phyloP scores from a whole-genome alignment of 495 filamentous ascomycete species.

The Aspergillus ostianus region DNA sequence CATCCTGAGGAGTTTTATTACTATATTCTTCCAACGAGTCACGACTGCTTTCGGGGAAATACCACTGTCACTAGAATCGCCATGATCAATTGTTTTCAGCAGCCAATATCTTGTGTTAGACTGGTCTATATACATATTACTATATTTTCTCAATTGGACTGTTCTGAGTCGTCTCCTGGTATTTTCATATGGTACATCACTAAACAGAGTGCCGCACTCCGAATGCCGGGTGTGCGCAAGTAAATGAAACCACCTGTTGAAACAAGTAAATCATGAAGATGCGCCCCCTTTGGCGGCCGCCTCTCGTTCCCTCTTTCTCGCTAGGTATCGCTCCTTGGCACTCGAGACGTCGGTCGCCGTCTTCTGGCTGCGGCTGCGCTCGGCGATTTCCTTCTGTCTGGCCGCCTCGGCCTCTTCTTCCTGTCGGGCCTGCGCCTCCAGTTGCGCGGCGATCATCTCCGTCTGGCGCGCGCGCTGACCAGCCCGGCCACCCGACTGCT shows the following conservation, averaged over 20 bases:
- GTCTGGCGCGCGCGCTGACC: constrained; percentile 77
- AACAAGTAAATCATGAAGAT: neutral
- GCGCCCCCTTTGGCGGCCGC: constrained; percentile 38
- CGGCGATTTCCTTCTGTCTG: constrained; percentile 61
- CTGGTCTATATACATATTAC: neutral
- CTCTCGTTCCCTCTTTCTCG: constrained; percentile 74
- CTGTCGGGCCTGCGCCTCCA: constrained; percentile 72
- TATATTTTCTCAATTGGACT: neutral
- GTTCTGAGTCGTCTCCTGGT: neutral
- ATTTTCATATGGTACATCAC: neutral
- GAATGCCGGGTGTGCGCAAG: neutral
- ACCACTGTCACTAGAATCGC: neutral
- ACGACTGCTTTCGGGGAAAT: neutral
- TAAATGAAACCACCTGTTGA: neutral
- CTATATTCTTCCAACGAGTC: neutral
- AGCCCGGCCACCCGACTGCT: constrained; percentile 44
- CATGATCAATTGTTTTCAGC: neutral
- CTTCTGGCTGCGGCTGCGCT: constrained; percentile 69
- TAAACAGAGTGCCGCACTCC: neutral
- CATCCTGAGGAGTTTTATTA: neutral
- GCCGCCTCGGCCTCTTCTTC: constrained; percentile 76
- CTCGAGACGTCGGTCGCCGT: constrained; percentile 79
- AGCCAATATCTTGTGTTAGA: neutral
- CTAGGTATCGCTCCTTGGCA: constrained; percentile 84
- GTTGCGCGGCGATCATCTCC: constrained; percentile 70